phyloP scores from a whole-genome alignment of 208 protist genomes.

The Phytomonas francai region DNA sequence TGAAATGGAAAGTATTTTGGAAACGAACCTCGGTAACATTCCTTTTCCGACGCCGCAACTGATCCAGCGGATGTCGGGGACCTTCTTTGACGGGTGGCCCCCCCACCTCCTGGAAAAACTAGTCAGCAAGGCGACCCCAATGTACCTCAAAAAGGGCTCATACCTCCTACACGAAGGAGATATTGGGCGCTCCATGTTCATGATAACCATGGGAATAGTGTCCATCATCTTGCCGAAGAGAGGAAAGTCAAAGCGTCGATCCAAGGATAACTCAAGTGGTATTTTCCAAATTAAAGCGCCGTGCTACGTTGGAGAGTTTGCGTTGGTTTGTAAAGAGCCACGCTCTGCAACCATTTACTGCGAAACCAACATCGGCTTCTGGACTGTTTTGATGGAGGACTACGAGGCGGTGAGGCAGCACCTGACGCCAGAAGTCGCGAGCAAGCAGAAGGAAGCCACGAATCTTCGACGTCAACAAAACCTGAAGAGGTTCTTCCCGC shows the following conservation, averaged over 20 bases:
- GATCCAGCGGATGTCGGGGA: constrained; percentile 77
- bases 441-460: constrained; percentile 78
- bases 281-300: constrained; percentile 63
- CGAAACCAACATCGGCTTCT: constrained; percentile 77
- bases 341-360: constrained; percentile 79
- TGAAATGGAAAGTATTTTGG: constrained; percentile 33
- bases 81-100: constrained; percentile 81
- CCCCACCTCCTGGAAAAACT: constrained; percentile 58
- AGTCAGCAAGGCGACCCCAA: constrained; percentile 44
- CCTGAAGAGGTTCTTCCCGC: constrained; percentile 74
- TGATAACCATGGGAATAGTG: constrained; percentile 69
- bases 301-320: constrained; percentile 86
- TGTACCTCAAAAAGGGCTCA: constrained; percentile 45
- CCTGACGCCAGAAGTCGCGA: constrained; percentile 65
- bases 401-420: constrained; percentile 71
- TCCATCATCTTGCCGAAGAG: constrained; percentile 67
- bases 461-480: constrained; percentile 77
- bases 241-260: constrained; percentile 60
- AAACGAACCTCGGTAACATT: constrained; percentile 51
- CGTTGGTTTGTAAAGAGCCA: constrained; percentile 83
- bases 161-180: constrained; percentile 89
- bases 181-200: constrained; percentile 79
- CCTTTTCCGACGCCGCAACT: constrained; percentile 67
- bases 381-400: constrained; percentile 68
- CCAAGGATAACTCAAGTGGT: constrained; percentile 65